phyloP scores from a whole-genome alignment of 441 rosid genomes.

The Euphorbia schlechtendalii region DNA sequence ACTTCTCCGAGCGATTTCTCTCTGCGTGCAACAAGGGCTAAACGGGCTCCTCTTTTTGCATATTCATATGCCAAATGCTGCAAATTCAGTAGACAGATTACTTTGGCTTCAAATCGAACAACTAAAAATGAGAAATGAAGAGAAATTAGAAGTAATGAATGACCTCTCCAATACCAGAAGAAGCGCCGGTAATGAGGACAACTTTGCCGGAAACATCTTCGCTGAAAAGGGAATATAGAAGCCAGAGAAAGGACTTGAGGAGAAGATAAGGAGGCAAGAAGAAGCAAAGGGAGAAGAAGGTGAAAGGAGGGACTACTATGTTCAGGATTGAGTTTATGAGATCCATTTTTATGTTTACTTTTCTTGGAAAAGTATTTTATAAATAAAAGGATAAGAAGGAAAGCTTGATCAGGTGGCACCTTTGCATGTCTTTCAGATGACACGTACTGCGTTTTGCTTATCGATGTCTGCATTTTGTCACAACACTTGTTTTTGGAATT shows the following conservation, averaged over 20 bases:
- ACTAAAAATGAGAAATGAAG: too few relatives aligned
- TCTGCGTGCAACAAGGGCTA: slow-evolving; percentile 41
- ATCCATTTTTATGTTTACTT: slow-evolving; percentile 40
- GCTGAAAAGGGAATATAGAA: slow-evolving; percentile 33
- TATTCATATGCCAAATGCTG: slow-evolving; percentile 57
- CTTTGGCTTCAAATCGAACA: too few relatives aligned
- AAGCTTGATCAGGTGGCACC: too few relatives aligned
- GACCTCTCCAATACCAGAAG: slow-evolving; percentile 60
- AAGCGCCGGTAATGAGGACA: slow-evolving; percentile 65
- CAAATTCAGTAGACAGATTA: too few relatives aligned
- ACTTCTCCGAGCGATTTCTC: slow-evolving; percentile 37
- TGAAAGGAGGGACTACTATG: slow-evolving; percentile 46
- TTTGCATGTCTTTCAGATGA: too few relatives aligned
- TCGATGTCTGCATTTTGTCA: too few relatives aligned
- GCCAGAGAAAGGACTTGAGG: slow-evolving; percentile 34
- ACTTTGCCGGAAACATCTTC: slow-evolving; percentile 55
- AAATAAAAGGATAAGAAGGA: too few relatives aligned
- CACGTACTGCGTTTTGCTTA: too few relatives aligned
- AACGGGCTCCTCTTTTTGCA: slow-evolving; percentile 52
- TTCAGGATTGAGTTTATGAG: slow-evolving; percentile 50
- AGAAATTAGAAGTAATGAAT: too few relatives aligned
- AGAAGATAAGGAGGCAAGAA: slow-evolving; percentile 46
- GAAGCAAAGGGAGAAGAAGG: slow-evolving; percentile 51
- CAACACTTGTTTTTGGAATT: too few relatives aligned
- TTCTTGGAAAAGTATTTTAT: too few relatives aligned